Conservation (phyloP, 192 early-diverging fungal genomes). For the Coemansia sp. region DNA sequence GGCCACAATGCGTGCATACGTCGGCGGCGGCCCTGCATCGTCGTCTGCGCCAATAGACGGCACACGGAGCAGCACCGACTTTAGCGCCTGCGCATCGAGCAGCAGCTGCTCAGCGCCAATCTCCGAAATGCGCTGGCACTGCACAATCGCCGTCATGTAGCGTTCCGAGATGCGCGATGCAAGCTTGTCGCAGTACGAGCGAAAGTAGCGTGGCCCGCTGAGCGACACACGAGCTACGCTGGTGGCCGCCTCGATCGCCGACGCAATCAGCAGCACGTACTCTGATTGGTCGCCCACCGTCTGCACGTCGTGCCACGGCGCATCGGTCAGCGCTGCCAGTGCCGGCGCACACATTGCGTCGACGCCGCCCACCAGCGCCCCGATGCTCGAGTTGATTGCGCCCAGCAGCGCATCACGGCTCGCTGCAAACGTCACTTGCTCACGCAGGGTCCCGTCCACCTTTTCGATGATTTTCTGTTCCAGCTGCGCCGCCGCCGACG, state of each 20-base stretch:
- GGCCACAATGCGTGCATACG: constrained; percentile 83
- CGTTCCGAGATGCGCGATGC: constrained; percentile 76
- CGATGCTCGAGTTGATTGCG: constrained; percentile 64
- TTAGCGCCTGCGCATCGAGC: constrained; percentile 91
- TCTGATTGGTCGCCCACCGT: constrained; percentile 93
- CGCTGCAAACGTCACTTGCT: constrained; percentile 68
- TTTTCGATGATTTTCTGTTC: constrained; percentile 88
- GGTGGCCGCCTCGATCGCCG: constrained; percentile 58
- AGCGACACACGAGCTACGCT: constrained; percentile 63
- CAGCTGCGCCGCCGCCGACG: constrained; percentile 77
- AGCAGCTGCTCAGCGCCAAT: constrained; percentile 96
- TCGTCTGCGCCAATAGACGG: constrained; percentile 34
- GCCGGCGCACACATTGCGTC: constrained; percentile 70
- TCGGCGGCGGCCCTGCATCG: constrained; percentile 25
- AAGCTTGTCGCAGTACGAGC: constrained; percentile 91
- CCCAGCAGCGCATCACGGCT: constrained; percentile 78
- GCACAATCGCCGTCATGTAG: constrained; percentile 68
- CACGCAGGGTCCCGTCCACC: constrained; percentile 67
- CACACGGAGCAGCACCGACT: constrained; percentile 75
- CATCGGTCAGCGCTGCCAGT: constrained; percentile 69
- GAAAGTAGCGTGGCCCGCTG: constrained; percentile 72
- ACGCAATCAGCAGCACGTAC: constrained; percentile 72
- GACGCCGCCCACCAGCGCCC: constrained; percentile 64
- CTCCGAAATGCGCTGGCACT: constrained; percentile 83
- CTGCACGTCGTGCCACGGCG: constrained; percentile 78